These are phyloP conservation scores for Rutstroemia sydowiana DNA, from an alignment of 2,329 filamentous ascomycete genomes.

Conservation along the genomic window DNA sequence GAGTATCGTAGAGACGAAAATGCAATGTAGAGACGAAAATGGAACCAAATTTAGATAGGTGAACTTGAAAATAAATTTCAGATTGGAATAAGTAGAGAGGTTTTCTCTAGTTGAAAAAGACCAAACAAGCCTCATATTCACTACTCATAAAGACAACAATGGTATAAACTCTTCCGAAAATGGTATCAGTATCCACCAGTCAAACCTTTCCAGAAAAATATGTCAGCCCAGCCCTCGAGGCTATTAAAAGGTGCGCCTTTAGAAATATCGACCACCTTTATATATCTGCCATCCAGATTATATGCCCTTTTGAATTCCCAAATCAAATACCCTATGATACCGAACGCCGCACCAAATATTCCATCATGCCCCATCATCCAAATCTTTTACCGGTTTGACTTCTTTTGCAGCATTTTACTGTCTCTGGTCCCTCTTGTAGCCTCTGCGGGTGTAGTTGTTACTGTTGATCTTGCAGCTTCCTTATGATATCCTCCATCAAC, in stretches of 20 bases:
- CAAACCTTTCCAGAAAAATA: background rate
- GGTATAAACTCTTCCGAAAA: background rate
- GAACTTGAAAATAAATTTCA: too few relatives aligned
- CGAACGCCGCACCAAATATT: constrained; percentile 2
- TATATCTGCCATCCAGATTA: constrained; percentile 1
- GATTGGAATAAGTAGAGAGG: background rate
- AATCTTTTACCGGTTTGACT: constrained; percentile 10
- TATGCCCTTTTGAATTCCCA: background rate
- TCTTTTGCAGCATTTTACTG: constrained; percentile 17
- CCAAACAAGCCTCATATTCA: background rate
- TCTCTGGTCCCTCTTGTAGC: constrained; percentile 13
- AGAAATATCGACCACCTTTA: constrained; percentile 3
- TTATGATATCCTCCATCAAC: constrained; percentile 14
- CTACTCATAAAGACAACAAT: background rate
- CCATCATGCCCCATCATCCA: background rate
- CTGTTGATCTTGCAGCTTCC: constrained; percentile 9
- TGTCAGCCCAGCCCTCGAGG: background rate
- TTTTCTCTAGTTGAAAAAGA: background rate
- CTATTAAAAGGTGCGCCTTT: too few relatives aligned
- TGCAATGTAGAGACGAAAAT: too few relatives aligned
- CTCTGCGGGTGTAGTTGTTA: constrained; percentile 11
- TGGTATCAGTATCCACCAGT: background rate
- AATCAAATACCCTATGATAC: background rate
- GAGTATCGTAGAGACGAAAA: too few relatives aligned
- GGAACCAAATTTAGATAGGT: too few relatives aligned